Base-by-base conservation (phyloP, 331 rosid species). In the Rhamnella rubrinervis region DNA sequence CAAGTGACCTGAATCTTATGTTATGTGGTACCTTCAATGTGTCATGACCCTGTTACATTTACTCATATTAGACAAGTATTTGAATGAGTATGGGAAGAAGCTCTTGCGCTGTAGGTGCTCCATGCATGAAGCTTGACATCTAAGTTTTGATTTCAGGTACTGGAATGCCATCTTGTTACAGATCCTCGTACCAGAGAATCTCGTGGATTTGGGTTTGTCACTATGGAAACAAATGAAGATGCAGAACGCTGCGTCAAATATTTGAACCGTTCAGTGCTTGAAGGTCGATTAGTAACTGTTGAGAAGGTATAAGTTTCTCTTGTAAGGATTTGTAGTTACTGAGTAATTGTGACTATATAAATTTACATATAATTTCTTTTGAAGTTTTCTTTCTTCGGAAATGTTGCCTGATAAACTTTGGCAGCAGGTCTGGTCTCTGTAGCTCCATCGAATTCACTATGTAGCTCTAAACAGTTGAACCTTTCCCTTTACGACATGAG, bases 371-470 rank as follows among this genome's bases (percentile, higher is more conserved):
- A 14, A 23, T 73, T 66, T 65, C 50, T 46, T 74, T 25, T 18
- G 55, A 65, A 44, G 20, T 13, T 21, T 59, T 17, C 25, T 66
- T 64, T 70, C 59, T 77, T 71, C 28, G 39, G 76, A 80, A 77
- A 39, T 80, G 79, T 84, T 74, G 75, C 85, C 79, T 80, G 71
- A 84, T 75, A 77, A 74, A 78, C 74, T 83, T 69, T 84, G 81
- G 88, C 80, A 77, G 83, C 85, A 80, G 84, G 84, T 79, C 77
- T 73, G 71, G 64, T 76, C 80, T 59, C 66, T 80, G 83, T 84
- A 84, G 84, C 88, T 74, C 61, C 87, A 60, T 76, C 84, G 69
- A 79, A 75, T 79, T 77, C 88, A 74, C 77, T 77, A 65, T 80
- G 79, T 74, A 80, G 84, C 84, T 79, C 81, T 83, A 64, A 71